Evolutionary conservation across 2,329 filamentous ascomycete species (phyloP).

Genomic region (Aphanocladium album): DNA sequence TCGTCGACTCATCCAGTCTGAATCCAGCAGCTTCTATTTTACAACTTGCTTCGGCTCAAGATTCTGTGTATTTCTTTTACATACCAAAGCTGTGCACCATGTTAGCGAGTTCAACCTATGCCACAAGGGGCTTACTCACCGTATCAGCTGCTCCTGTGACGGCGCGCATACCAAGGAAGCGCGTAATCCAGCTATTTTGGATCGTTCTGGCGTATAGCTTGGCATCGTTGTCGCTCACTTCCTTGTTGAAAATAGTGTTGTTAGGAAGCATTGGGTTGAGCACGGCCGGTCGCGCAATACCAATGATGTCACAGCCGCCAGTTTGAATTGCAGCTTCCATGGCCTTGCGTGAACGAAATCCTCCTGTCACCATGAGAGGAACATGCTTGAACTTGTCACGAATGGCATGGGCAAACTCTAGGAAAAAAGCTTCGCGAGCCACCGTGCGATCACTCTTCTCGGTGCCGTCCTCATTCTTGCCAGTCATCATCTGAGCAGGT

Average conservation of each 20-base stretch:
- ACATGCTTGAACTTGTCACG: conserved; percentile 39
- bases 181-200: background rate
- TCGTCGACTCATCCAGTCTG: background rate
- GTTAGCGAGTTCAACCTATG: background rate
- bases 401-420: conserved; percentile 55
- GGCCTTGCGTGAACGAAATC: conserved; percentile 47
- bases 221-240: background rate
- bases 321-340: conserved; percentile 36
- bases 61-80: background rate
- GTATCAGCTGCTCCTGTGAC: background rate
- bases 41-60: background rate
- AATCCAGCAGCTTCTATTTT: too few species aligned
- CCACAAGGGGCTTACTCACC: background rate
- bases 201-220: background rate
- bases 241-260: conserved; percentile 27
- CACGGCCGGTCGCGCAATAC: conserved; percentile 34
- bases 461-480: conserved; percentile 14
- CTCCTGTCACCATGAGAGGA: conserved; percentile 56
- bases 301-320: conserved; percentile 38
- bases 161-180: background rate
- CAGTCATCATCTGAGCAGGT: conserved; percentile 24
- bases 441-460: conserved; percentile 36
- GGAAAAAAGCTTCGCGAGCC: conserved; percentile 62
- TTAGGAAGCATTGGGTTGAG: conserved; percentile 33
- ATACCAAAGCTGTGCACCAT: background rate